phyloP scores from a whole-genome alignment of 2,329 filamentous ascomycete genomes.

The Alternaria ethzedia region DNA sequence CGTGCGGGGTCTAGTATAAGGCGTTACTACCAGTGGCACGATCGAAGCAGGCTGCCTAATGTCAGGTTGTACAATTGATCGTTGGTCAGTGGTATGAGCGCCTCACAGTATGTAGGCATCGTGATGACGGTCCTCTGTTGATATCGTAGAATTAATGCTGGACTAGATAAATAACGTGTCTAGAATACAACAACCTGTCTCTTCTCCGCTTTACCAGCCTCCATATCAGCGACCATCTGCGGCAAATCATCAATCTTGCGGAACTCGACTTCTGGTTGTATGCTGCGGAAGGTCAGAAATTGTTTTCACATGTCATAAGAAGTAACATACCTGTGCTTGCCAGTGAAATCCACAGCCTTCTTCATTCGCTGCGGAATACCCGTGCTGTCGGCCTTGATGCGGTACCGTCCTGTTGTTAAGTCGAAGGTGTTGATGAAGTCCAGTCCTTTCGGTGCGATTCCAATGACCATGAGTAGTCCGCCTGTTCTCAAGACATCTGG shows the following conservation, averaged over 20 bases:
- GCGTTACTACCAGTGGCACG: neutral
- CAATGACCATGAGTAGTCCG: constrained; percentile 54
- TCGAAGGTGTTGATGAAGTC: constrained; percentile 49
- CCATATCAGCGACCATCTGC: constrained; percentile 50
- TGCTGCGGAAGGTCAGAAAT: constrained; percentile 24
- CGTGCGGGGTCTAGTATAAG: neutral
- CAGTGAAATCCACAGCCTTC: constrained; percentile 54
- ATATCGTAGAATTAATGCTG: neutral
- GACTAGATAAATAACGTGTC: neutral
- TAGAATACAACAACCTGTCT: constrained; percentile 49
- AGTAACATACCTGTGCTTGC: constrained; percentile 40
- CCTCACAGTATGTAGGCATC: neutral
- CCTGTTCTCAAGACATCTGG: constrained; percentile 47
- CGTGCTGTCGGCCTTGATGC: constrained; percentile 53
- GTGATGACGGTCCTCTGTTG: neutral
- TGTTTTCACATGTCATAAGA: neutral
- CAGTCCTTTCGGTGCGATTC: constrained; percentile 49
- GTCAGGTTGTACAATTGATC: neutral
- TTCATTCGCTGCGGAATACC: constrained; percentile 53
- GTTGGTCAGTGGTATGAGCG: neutral
- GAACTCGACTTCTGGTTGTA: constrained; percentile 51
- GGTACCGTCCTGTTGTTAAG: constrained; percentile 50
- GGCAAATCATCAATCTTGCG: constrained; percentile 50
- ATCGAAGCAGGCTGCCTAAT: neutral
- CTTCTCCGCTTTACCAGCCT: constrained; percentile 45